phyloP scores from a whole-genome alignment of 2,329 filamentous ascomycete genomes.

The Aspergillus tubingensis region DNA sequence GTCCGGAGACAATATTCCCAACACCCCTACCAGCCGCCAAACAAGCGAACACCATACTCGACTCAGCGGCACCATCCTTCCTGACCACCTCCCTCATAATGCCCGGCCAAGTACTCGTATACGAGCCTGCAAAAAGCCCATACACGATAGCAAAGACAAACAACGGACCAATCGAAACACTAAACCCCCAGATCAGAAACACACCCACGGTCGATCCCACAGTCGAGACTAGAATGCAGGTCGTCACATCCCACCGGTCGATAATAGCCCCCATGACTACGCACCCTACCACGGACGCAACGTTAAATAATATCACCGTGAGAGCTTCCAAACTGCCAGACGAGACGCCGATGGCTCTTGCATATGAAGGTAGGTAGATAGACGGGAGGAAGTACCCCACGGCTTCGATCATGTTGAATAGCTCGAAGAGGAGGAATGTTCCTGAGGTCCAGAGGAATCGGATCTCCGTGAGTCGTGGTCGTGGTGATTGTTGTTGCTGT shows the following conservation, averaged over 20 bases:
- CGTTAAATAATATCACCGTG: slow-evolving; percentile 37
- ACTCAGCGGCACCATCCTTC: slow-evolving; percentile 42
- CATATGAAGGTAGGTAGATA: slow-evolving; percentile 44
- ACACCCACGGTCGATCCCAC: slow-evolving; percentile 45
- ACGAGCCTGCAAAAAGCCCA: slow-evolving; percentile 50
- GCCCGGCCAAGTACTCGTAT: slow-evolving; percentile 48
- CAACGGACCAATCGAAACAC: slow-evolving; percentile 44
- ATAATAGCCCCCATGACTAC: slow-evolving; percentile 40
- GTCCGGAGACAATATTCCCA: slow-evolving; percentile 54
- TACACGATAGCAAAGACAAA: slow-evolving; percentile 47
- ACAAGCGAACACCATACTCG: slow-evolving; percentile 52
- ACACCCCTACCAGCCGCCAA: slow-evolving; percentile 54
- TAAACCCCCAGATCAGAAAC: slow-evolving; percentile 53
- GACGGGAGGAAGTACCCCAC: slow-evolving; percentile 43
- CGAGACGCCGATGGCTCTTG: slow-evolving; percentile 27
- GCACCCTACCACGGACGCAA: slow-evolving; percentile 34
- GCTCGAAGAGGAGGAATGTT: slow-evolving; percentile 51
- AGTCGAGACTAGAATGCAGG: slow-evolving; percentile 46
- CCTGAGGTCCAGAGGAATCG: slow-evolving; percentile 36
- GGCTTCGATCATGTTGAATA: slow-evolving; percentile 44
- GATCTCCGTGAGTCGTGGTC: slow-evolving; percentile 24
- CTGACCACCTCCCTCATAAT: slow-evolving; percentile 47
- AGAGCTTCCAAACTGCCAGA: slow-evolving; percentile 26
- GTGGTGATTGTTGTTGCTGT: too few relatives aligned
- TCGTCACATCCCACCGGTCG: slow-evolving; percentile 45